Percentiles rank a stretch among this genome's conserved stretches.
Evolutionary conservation across 192 early-diverging fungal species (phyloP).

Genomic region (Backusella tarrabulga): DNA sequence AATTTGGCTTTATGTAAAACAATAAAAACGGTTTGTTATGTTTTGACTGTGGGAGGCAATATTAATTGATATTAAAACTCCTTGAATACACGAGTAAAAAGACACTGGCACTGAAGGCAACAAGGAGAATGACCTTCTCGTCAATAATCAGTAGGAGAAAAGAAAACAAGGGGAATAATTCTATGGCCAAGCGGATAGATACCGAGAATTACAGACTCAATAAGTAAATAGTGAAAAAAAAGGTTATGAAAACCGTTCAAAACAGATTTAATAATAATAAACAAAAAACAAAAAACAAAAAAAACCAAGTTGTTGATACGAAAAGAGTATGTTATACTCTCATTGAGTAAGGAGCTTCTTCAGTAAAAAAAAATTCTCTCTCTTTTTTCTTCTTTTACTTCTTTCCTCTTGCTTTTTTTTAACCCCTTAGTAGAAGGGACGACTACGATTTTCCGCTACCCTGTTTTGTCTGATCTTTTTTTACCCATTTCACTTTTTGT

Average conservation of each 20-base stretch:
- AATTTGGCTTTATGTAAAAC: neutral
- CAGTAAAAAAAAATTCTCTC: neutral
- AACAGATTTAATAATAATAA: neutral
- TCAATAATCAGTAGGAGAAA: neutral
- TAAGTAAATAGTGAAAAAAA: neutral
- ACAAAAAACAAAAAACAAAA: neutral
- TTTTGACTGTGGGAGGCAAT: neutral
- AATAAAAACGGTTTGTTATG: neutral
- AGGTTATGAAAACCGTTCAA: too few relatives aligned
- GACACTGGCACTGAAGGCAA: neutral
- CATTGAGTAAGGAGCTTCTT: neutral
- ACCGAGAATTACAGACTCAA: neutral
- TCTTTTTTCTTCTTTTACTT: neutral
- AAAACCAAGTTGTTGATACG: neutral
- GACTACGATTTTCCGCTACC: neutral
- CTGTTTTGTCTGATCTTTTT: constrained; percentile 1
- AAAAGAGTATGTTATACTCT: neutral
- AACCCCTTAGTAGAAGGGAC: neutral
- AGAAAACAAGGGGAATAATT: neutral
- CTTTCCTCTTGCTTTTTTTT: neutral
- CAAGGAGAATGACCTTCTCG: neutral
- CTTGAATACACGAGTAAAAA: neutral
- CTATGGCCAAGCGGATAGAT: neutral
- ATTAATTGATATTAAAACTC: constrained; percentile 2
- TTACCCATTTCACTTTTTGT: neutral